Evolutionary conservation across 2,329 filamentous ascomycete species (phyloP).

Genomic region (Talaromyces sp.): DNA sequence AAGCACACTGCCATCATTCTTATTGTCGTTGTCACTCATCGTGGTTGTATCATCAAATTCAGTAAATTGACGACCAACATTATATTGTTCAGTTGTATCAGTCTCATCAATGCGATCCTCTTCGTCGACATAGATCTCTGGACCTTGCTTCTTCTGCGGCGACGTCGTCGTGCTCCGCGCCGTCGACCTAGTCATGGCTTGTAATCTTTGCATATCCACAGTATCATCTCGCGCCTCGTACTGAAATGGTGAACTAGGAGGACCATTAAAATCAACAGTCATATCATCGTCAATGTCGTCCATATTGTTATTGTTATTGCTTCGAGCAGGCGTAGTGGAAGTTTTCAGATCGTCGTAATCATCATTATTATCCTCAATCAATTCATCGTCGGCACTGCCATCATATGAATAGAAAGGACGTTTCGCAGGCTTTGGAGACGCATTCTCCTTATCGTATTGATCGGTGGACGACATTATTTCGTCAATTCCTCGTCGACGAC

Average conservation of each 20-base stretch:
- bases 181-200: constrained; percentile 16
- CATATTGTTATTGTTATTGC: not conserved
- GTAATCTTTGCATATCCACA: constrained; percentile 30
- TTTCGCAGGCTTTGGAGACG: constrained; percentile 31
- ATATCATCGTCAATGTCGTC: constrained; percentile 22
- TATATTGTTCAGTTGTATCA: not conserved
- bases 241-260: constrained; percentile 42
- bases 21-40: constrained; percentile 10
- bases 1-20: constrained; percentile 6
- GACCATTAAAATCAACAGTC: constrained; percentile 26
- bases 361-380: constrained; percentile 10
- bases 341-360: constrained; percentile 19
- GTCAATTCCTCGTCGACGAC: constrained; percentile 23
- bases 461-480: constrained; percentile 23
- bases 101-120: constrained; percentile 12
- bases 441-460: constrained; percentile 26
- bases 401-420: constrained; percentile 23
- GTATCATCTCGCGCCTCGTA: constrained; percentile 35
- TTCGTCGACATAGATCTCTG: constrained; percentile 29
- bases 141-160: constrained; percentile 26
- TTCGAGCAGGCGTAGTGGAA: constrained; percentile 17
- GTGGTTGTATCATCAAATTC: not conserved
- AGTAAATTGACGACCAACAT: not conserved
- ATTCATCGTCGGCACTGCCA: constrained; percentile 19
- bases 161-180: constrained; percentile 20